These are phyloP conservation scores for Rubus parviflorus DNA, from an alignment of 306 rosid genomes.

Conservation along the genomic window DNA sequence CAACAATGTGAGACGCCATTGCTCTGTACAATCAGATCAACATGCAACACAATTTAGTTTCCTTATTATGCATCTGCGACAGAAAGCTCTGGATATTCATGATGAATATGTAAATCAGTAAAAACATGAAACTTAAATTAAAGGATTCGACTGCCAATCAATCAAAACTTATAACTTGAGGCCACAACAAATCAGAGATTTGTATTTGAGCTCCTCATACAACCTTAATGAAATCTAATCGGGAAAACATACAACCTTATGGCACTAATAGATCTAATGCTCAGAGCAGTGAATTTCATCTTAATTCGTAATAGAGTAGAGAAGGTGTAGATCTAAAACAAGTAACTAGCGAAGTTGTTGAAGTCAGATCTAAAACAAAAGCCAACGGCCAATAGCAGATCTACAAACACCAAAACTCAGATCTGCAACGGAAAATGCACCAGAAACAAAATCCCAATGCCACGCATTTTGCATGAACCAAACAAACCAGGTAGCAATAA, in stretches of 20 bases:
- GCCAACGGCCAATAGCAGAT: conserved; percentile 30
- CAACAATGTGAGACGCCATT: conserved; percentile 92
- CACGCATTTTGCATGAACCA: background rate
- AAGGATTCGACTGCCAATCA: no score
- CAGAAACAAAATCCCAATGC: background rate
- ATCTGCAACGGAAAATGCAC: conserved; percentile 29
- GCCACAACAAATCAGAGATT: background rate
- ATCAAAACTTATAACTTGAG: no score
- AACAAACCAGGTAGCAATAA: background rate
- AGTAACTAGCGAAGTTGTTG: background rate
- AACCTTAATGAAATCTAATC: background rate
- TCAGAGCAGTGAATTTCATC: background rate
- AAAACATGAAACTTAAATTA: background rate
- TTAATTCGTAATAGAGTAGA: background rate
- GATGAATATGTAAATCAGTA: background rate
- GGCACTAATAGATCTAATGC: conserved; percentile 1
- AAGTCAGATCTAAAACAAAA: conserved; percentile 25
- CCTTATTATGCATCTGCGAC: background rate
- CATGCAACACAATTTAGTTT: conserved; percentile 14
- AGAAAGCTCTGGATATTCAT: background rate
- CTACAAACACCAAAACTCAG: conserved; percentile 20
- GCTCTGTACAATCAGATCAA: conserved; percentile 37
- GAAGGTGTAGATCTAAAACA: background rate
- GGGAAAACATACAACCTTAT: background rate
- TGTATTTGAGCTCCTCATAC: background rate